A percentile compares a stretch with the other conserved stretches of the same genome.
These are phyloP conservation scores for Boletus rubroflammeus DNA, from an alignment of 768 basidiomycete species.

Conservation along the genomic window DNA sequence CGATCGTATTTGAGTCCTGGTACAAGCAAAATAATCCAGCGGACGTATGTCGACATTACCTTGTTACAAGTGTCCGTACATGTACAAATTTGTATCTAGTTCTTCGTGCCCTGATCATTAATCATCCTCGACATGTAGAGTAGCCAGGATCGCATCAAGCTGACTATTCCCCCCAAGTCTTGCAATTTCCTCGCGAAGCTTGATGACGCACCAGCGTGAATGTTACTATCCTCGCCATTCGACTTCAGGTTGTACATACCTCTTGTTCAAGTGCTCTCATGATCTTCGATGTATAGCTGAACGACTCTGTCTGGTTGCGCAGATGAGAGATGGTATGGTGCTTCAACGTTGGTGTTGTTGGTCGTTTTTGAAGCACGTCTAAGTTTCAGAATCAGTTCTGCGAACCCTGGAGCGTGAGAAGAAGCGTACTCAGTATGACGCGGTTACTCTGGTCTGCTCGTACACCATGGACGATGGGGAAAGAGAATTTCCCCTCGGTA, in stretches of 20 bases:
- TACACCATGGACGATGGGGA: slow-evolving; percentile 75
- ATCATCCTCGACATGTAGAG: slow-evolving; percentile 41
- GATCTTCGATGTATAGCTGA: slow-evolving; percentile 78
- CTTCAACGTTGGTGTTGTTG: slow-evolving; percentile 80
- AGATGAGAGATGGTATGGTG: slow-evolving; percentile 79
- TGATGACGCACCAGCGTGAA: neutral
- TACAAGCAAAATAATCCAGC: neutral
- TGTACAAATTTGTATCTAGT: neutral
- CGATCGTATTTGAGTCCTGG: too few species aligned
- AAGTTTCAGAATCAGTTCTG: neutral
- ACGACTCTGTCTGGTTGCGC: slow-evolving; percentile 69
- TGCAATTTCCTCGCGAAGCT: slow-evolving; percentile 60
- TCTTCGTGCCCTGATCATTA: neutral
- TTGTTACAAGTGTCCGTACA: neutral
- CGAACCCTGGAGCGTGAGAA: neutral
- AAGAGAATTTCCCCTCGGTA: slow-evolving; percentile 79
- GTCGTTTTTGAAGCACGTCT: slow-evolving; percentile 94
- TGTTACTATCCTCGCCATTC: neutral
- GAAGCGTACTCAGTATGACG: slow-evolving; percentile 73
- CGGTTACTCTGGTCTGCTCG: slow-evolving; percentile 74
- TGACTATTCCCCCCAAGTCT: slow-evolving; percentile 73
- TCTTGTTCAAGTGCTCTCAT: slow-evolving; percentile 64
- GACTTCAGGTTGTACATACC: slow-evolving; percentile 14
- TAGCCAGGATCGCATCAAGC: slow-evolving; percentile 55
- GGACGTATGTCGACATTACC: neutral